Evolutionary conservation across 2,329 filamentous ascomycete genomes (phyloP).

Genomic region (Xylaria sp.): DNA sequence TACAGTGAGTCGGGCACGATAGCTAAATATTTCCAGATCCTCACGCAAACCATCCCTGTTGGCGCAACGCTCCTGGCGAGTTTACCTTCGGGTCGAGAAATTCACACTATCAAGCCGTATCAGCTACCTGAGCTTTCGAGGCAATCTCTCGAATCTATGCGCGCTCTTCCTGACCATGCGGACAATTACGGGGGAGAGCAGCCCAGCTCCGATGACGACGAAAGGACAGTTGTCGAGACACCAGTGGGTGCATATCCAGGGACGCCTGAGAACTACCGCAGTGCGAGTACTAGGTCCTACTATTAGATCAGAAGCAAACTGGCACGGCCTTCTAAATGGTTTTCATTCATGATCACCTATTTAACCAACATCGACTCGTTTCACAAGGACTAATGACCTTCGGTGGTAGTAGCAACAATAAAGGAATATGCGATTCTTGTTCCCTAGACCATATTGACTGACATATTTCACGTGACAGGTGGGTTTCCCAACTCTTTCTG

Average conservation of each 20-base stretch:
- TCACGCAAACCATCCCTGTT: conserved; percentile 75
- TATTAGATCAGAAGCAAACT: conserved; percentile 40
- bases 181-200: conserved; percentile 55
- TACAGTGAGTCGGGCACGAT: not conserved
- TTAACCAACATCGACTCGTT: no score
- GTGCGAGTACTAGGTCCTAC: conserved; percentile 46
- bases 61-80: conserved; percentile 76
- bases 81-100: conserved; percentile 89
- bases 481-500: not conserved
- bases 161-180: conserved; percentile 59
- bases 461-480: not conserved
- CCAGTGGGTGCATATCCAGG: conserved; percentile 46
- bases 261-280: conserved; percentile 44
- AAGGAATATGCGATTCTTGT: not conserved
- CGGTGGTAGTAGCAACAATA: not conserved
- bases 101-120: conserved; percentile 77
- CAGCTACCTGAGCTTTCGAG: conserved; percentile 71
- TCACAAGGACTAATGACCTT: not conserved
- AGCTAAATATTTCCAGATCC: conserved; percentile 31
- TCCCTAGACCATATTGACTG: not conserved
- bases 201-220: conserved; percentile 56
- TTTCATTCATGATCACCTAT: not conserved
- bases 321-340: not conserved
- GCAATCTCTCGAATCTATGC: conserved; percentile 70
- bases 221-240: conserved; percentile 38